Evolutionary conservation across 2,329 filamentous ascomycete species (phyloP), one percentile per base, ranked within the genome.

Genomic region (Pestalotiopsis sp.): DNA sequence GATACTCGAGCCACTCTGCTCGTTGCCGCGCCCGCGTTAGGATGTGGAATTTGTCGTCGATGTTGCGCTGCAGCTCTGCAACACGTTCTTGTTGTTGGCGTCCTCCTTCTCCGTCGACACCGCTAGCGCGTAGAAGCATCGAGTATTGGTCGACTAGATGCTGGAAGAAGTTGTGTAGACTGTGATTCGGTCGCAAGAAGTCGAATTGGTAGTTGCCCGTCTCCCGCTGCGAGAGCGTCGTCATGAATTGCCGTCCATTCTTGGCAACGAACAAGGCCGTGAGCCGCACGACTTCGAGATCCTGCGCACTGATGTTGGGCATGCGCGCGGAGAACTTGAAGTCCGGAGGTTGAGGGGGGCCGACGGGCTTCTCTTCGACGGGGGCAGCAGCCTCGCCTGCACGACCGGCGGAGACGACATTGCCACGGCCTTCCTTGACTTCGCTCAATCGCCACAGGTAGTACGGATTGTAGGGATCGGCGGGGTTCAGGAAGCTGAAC

Each of bases 321-420:
- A 98, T 97, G 78, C 95, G 92, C 74, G 96, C 95, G 68, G 94
- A 97, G 83, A 98, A 99, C 74, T 93, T 89, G 77, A 97, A 98
- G 75, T 95, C 92, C 68, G 92, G 88, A 17, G 96, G 96, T 76
- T 95, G 90, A 58, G 92, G 90, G 7, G 95, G 95, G 25, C 95
- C 95, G 80, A 92, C 89, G 58, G 93, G 91, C 78, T 92, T 94
- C 79, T 89, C 87, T 67, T 84, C 84, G 52, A 82, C 83, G 64
- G 84, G 82, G 57, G 84, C 84, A 25, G 84, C 82, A 14, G 84
- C 82, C 74, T 94, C 92, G 69, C 87, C 91, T 58, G 86, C 87
- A 73, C 92, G 88, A 66, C 94, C 94, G 68, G 93, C 92, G 68
- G 92, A 90, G 52, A 97, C 86, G 17, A 89, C 88, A 13, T 92